Percentiles rank a stretch among this genome's conserved stretches.
Evolutionary conservation across 306 rosid species (phyloP).

Genomic region (apple (Malus domestica)): DNA sequence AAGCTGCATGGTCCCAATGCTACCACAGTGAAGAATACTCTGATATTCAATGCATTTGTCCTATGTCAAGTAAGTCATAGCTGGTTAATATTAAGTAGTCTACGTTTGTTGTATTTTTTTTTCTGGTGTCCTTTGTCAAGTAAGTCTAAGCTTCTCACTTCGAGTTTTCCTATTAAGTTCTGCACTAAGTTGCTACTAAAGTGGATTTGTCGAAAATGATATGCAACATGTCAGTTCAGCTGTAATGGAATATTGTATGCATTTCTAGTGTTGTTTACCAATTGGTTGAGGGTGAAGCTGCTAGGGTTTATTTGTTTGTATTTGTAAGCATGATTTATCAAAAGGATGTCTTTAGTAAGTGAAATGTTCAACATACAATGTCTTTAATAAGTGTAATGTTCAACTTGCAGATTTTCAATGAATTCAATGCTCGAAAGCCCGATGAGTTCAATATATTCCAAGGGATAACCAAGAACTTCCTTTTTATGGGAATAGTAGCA

Average conservation of each 20-base stretch:
- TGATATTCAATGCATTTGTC: constrained; percentile 92
- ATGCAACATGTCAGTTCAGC: not conserved
- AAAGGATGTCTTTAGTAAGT: not conserved
- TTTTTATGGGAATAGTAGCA: constrained; percentile 72
- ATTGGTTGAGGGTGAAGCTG: not conserved
- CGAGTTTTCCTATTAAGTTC: not conserved
- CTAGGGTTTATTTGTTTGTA: not conserved
- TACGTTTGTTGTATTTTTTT: not conserved
- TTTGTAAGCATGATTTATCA: not conserved
- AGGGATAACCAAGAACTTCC: constrained; percentile 61
- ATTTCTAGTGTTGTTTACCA: not conserved
- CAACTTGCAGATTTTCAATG: constrained; percentile 65
- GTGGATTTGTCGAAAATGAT: not conserved
- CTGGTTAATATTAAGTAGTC: not conserved
- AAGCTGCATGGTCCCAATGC: constrained; percentile 30
- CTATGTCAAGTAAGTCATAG: constrained; percentile 70
- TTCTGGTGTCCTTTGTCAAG: not conserved
- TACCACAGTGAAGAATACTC: constrained; percentile 62
- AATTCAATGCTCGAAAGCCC: constrained; percentile 88
- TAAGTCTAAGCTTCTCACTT: not conserved
- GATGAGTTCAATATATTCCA: constrained; percentile 68
- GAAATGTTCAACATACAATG: not conserved
- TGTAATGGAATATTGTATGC: not conserved
- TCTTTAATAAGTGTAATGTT: not conserved
- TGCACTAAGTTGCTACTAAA: not conserved